Conservation (phyloP, 805 yeast genomes). For the Spathaspora boniae region DNA sequence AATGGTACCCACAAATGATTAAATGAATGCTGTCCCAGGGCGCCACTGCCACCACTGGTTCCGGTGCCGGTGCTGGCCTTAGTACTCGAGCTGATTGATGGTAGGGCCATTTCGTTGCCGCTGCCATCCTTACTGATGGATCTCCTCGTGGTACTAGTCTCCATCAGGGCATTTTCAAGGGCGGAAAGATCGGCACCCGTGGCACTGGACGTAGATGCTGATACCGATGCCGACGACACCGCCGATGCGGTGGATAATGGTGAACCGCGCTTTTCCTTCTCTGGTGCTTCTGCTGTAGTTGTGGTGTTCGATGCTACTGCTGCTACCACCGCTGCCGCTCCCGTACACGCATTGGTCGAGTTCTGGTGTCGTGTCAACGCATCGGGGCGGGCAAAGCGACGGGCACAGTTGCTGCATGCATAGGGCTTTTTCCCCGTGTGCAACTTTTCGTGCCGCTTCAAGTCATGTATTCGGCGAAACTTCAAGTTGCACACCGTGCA, state of each 20-base stretch:
- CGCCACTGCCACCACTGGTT: no score
- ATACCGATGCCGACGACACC: not conserved
- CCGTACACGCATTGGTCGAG: slow-evolving; percentile 35
- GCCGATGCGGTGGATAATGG: not conserved
- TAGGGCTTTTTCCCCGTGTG: slow-evolving; percentile 77
- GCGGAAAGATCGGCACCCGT: not conserved
- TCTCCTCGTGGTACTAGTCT: not conserved
- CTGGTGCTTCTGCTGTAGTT: not conserved
- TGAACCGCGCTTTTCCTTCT: not conserved
- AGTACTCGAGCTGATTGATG: no score
- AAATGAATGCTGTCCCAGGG: no score
- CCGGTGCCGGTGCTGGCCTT: no score
- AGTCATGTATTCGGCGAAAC: slow-evolving; percentile 72
- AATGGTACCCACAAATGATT: no score
- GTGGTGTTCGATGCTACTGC: not conserved
- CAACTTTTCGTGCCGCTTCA: slow-evolving; percentile 69
- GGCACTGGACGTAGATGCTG: not conserved
- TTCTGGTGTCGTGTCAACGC: slow-evolving; percentile 69
- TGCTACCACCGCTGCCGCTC: no score
- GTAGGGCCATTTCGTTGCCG: no score
- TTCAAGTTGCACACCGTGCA: slow-evolving; percentile 59
- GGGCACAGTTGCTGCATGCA: slow-evolving; percentile 56
- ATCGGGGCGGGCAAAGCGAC: slow-evolving; percentile 71
- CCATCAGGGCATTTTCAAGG: not conserved
- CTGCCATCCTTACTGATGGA: not conserved